A percentile compares a stretch with the other conserved stretches of the same genome.
phyloP scores from a whole-genome alignment of 257 asterid genomes.

The Agastache rugosa region DNA sequence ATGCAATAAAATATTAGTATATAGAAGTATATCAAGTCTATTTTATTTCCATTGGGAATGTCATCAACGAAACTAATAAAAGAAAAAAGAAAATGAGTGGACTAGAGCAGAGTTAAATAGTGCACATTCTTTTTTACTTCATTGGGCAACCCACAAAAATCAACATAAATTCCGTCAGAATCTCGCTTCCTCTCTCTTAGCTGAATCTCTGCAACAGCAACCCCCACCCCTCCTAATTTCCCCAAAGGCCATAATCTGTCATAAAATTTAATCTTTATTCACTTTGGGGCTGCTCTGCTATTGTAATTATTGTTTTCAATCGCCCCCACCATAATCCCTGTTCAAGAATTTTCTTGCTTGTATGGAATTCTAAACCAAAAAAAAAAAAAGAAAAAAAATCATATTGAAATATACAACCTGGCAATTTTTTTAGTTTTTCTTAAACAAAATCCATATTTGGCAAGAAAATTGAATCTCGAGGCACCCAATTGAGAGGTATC shows the following conservation, averaged over 20 bases:
- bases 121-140: neutral
- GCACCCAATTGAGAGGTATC: conserved; percentile 23
- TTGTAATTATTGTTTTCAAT: neutral
- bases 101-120: conserved; percentile 4
- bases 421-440: neutral
- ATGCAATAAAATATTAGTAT: neutral
- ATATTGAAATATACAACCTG: neutral
- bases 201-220: conserved; percentile 38
- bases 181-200: conserved; percentile 27
- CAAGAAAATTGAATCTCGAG: conserved; percentile 38
- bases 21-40: neutral
- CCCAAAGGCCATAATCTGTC: conserved; percentile 28
- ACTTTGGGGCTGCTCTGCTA: conserved; percentile 40
- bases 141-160: conserved; percentile 25
- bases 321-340: conserved; percentile 28
- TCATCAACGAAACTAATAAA: neutral
- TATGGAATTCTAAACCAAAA: conserved; percentile 29
- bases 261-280: conserved; percentile 17
- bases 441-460: conserved; percentile 4
- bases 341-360: conserved; percentile 34
- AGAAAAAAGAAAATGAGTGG: conserved; percentile 19
- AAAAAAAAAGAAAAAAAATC: neutral
- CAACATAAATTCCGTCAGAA: conserved; percentile 34
- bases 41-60: neutral
- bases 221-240: conserved; percentile 17